These are phyloP conservation scores for Capsicum baccatum DNA, from an alignment of 257 asterid species.

Conservation along the genomic window DNA sequence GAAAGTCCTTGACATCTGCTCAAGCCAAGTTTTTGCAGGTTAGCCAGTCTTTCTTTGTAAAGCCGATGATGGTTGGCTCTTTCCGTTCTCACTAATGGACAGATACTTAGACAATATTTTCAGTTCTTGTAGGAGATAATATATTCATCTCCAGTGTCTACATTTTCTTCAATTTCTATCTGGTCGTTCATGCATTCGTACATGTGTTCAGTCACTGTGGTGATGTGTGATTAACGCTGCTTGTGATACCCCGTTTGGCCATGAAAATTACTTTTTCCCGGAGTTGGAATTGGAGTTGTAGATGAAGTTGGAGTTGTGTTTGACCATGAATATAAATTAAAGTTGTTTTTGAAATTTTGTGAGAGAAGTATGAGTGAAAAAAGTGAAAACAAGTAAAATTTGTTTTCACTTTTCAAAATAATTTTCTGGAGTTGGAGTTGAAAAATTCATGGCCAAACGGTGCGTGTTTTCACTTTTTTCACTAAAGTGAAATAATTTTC, in stretches of 20 bases:
- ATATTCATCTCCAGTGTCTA: not conserved
- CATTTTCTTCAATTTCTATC: not conserved
- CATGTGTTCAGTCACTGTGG: not conserved
- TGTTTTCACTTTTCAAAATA: too few species aligned
- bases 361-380: too few species aligned
- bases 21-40: slow-evolving; percentile 75
- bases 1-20: slow-evolving; percentile 67
- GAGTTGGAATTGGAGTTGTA: too few species aligned
- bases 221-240: not conserved
- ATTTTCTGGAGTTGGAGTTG: too few species aligned
- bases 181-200: not conserved
- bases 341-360: too few species aligned
- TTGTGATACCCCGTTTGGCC: not conserved
- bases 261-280: too few species aligned
- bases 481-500: too few species aligned
- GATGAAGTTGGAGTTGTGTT: too few species aligned
- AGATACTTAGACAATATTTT: not conserved
- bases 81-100: not conserved
- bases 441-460: too few species aligned
- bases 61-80: slow-evolving; percentile 15
- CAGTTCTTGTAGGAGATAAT: not conserved
- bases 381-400: too few species aligned
- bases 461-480: too few species aligned
- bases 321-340: too few species aligned
- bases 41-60: slow-evolving; percentile 19